Evolutionary conservation across 2,329 filamentous ascomycete genomes (phyloP), one percentile per base, ranked within the genome.

Genomic region (Sporothrix brasiliensis): DNA sequence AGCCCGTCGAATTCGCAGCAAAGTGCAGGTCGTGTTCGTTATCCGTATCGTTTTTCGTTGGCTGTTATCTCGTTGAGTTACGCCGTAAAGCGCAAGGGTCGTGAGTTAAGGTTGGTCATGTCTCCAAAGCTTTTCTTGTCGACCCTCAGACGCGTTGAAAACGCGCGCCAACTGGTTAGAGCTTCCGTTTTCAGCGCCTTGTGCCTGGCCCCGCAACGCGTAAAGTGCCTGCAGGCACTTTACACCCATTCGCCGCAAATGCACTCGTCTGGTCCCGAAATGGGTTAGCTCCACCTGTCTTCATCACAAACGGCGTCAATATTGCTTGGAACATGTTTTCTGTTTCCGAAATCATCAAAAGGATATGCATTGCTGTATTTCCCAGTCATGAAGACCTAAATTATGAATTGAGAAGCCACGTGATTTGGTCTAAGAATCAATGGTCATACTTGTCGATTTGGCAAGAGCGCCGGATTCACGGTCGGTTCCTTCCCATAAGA

Each of bases 161-260:
- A 67, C 63, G 63, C 63, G 49, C 14, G 49, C 27, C n/a, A 39
- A 16, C 27, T 41, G 13, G n/a, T 39, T 24, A n/a, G 11, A 61
- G 39, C 58, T 47, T 21, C 34, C 39, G 39, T 34, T 21, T 58
- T 58, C 16, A 14, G 68, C 50, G 41, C 68, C 44, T 50, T 24
- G 56, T 65, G 34, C 24, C 39, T 52, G 49, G 21, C 56, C 54
- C 69, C 69, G 54, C 69, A 70, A 70, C 69, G 69, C 69, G 49
- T 74, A 73, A 34, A 75, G 74, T 74, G 74, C 56, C 63, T 72
- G 73, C 73, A 74, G 67, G 69, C 71, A 71, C 68, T 41, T 10
- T 41, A 27, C 11, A 39, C 16, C 24, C 13, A 27, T 16, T 47
- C 39, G 53, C 61, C 44, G 61, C 44, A 65, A 65, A 65, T 34